Percentiles rank a stretch among this genome's conserved stretches.
Evolutionary conservation across 179 eudicot species (phyloP).

Genomic region (Beta corolliflora): DNA sequence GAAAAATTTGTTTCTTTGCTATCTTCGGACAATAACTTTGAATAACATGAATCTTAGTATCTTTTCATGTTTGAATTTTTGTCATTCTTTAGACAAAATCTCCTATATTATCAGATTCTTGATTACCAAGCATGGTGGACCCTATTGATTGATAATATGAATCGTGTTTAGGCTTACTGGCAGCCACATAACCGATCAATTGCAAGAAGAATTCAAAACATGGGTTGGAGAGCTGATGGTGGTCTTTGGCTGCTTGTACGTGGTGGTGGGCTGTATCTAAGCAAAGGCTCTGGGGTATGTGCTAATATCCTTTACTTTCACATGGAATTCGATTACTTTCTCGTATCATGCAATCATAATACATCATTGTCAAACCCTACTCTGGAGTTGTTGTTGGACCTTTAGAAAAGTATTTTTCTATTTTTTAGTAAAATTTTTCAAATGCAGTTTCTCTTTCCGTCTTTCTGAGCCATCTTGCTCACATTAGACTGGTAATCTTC

Average conservation of each 20-base stretch:
- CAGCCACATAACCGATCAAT: slow-evolving; percentile 96
- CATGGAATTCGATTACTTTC: slow-evolving; percentile 1
- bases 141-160: slow-evolving; percentile 7
- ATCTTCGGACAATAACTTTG: not conserved
- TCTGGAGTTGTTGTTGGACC: slow-evolving; percentile 2
- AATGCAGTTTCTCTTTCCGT: not conserved
- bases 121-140: slow-evolving; percentile 12
- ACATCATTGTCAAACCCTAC: not conserved
- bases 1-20: too few relatives aligned
- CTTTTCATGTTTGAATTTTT: not conserved
- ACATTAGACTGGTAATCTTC: not conserved
- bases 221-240: slow-evolving; percentile 99
- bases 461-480: slow-evolving; percentile 11
- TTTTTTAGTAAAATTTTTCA: not conserved
- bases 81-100: not conserved
- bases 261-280: slow-evolving; percentile 95
- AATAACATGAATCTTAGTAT: not conserved
- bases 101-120: not conserved
- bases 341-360: slow-evolving; percentile 5
- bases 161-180: slow-evolving; percentile 77
- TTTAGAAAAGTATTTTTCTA: not conserved
- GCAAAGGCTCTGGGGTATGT: slow-evolving; percentile 98
- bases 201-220: slow-evolving; percentile 94
- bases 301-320: slow-evolving; percentile 13
- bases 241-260: slow-evolving; percentile 99